Base-by-base conservation (phyloP, 1,139 yeast species). In the Lodderomyces theae region DNA sequence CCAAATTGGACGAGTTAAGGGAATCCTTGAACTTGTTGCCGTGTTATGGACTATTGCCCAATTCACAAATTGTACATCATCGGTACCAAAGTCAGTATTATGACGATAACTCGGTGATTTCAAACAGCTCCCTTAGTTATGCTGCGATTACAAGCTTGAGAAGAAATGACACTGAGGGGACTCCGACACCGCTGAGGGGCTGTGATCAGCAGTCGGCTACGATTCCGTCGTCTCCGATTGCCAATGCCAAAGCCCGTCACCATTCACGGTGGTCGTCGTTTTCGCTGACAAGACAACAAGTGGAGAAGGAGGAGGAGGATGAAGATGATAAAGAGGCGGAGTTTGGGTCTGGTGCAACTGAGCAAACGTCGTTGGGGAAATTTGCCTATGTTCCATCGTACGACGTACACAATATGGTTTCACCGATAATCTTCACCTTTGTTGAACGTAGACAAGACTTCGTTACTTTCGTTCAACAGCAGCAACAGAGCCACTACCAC, bases 191-290 rank as follows among this genome's bases (percentile, higher is more conserved):
- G 1, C 21, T 26, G 29, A 18, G 21, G 21, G 25, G 13, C 24
- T 33, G 18, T n/a, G 19, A 15, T 16, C 22, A 30, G 22, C 8
- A 5, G 8, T 19, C 22, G 8, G 11, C 23, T 7, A 30, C 34
- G 22, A 25, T 38, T n/a, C 44, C 42, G n/a, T 42, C 44, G 24
- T 42, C 44, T 10, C 44, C 44, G 12, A 32, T 41, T 21, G 22
- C 24, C 7, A 17, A 16, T 12, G 4, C 15, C 6, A 4, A 5
- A 9, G 8, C 8, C 5, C 29, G 3, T 4, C n/a, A 4, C 15
- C 9, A 25, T 6, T 9, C n/a, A 8, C 11, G 5, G 12, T 25
- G 29, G 29, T n/a, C 11, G 26, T n/a, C 11, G 26, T 4, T 8
- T 6, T n/a, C 5, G 26, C 26, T n/a, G n/a, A n/a, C n/a, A n/a